Evolutionary conservation across 2,329 filamentous ascomycete species (phyloP).

Genomic region (Colletotrichum tamarilloi): DNA sequence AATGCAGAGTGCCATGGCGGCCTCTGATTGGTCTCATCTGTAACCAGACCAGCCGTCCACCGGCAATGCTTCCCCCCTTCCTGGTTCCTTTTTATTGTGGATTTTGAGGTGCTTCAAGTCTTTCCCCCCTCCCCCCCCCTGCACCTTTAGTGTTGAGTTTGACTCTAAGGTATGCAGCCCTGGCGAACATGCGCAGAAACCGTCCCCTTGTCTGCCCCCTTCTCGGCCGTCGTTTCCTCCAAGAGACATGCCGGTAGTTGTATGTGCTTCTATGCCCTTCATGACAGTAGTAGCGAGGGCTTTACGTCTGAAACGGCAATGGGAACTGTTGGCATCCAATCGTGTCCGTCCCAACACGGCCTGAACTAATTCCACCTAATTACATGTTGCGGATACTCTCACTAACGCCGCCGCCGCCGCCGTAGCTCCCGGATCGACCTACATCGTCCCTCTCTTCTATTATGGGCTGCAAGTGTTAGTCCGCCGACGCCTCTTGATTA

Average conservation of each 20-base stretch:
- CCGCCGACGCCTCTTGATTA: background rate
- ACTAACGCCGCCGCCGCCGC: background rate
- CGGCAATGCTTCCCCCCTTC: background rate
- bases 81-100: background rate
- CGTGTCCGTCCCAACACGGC: background rate
- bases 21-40: constrained; percentile 13
- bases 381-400: background rate
- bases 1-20: constrained; percentile 4
- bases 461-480: background rate
- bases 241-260: constrained; percentile 26
- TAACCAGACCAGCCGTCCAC: background rate
- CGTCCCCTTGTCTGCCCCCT: background rate
- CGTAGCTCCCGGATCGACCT: constrained; percentile 23
- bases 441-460: constrained; percentile 5
- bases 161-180: background rate
- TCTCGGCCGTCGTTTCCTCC: constrained; percentile 10
- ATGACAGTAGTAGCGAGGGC: constrained; percentile 4
- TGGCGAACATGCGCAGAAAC: constrained; percentile 5
- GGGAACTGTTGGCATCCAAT: background rate
- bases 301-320: constrained; percentile 13
- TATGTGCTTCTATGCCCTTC: background rate
- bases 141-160: background rate
- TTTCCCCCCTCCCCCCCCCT: background rate
- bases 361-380: background rate
- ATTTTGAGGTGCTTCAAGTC: constrained; percentile 14